phyloP scores from a whole-genome alignment of 2,329 filamentous ascomycete genomes.

The Dryadomyces quercivorus region DNA sequence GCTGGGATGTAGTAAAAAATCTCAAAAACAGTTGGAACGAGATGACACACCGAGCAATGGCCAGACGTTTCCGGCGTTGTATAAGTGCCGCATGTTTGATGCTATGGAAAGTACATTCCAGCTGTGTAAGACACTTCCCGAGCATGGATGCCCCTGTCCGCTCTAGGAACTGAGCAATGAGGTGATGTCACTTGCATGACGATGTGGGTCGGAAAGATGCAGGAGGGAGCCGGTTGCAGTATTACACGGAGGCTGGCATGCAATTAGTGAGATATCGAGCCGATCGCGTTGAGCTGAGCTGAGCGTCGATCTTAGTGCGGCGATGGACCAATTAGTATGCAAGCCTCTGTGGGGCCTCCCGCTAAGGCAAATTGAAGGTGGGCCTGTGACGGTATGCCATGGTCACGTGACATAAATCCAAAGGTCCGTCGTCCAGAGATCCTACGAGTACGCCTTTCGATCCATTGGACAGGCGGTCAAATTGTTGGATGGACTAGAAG shows the following conservation, averaged over 20 bases:
- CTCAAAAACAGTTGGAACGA: neutral
- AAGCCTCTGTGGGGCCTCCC: neutral
- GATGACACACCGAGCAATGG: neutral
- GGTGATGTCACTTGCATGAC: neutral
- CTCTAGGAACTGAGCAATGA: neutral
- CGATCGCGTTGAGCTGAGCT: neutral
- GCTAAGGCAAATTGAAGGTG: neutral
- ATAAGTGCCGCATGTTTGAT: neutral
- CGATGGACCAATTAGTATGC: neutral
- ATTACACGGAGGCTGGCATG: neutral
- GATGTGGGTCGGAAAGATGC: neutral
- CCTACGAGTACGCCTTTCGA: too few relatives aligned
- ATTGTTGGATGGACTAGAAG: too few relatives aligned
- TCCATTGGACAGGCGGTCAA: too few relatives aligned
- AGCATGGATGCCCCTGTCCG: neutral
- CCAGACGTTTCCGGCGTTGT: neutral
- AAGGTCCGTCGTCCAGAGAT: too few relatives aligned
- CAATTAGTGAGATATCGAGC: neutral
- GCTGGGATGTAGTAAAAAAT: too few relatives aligned
- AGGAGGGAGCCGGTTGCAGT: neutral
- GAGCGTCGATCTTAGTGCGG: neutral
- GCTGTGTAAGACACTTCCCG: neutral
- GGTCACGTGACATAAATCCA: too few relatives aligned
- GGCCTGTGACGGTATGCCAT: neutral
- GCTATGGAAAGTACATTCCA: neutral